Conservation (phyloP, 441 rosid genomes). For the Populus hybrid region DNA sequence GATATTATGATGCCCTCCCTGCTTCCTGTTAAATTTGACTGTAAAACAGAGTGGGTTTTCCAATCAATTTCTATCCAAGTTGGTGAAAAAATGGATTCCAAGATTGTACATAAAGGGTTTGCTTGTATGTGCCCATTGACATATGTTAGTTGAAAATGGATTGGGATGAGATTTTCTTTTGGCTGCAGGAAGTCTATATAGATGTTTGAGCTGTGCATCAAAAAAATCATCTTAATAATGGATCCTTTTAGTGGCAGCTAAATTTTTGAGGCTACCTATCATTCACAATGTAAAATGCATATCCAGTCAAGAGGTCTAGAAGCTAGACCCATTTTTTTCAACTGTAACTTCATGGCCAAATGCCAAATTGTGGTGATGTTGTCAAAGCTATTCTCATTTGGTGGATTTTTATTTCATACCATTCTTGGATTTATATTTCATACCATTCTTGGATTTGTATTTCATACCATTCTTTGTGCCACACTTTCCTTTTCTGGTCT, state of each 20-base stretch:
- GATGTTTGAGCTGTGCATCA: too few species aligned
- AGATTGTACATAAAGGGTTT: too few species aligned
- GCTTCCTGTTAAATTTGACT: neutral
- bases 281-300: neutral
- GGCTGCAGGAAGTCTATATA: too few species aligned
- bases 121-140: too few species aligned
- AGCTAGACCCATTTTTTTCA: neutral
- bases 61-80: neutral
- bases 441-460: neutral
- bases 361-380: neutral
- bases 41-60: neutral
- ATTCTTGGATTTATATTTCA: too few species aligned
- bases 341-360: neutral
- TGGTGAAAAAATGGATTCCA: too few species aligned
- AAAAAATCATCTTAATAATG: neutral
- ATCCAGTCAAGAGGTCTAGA: neutral
- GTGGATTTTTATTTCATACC: too few species aligned
- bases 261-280: neutral
- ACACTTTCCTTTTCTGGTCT: neutral
- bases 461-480: neutral
- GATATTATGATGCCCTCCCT: neutral
- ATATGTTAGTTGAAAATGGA: too few species aligned
- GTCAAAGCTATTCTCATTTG: too few species aligned
- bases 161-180: too few species aligned
- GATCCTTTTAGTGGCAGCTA: neutral